Conservation (phyloP, 2,329 filamentous ascomycete species). For the Fonsecaea erecta region DNA sequence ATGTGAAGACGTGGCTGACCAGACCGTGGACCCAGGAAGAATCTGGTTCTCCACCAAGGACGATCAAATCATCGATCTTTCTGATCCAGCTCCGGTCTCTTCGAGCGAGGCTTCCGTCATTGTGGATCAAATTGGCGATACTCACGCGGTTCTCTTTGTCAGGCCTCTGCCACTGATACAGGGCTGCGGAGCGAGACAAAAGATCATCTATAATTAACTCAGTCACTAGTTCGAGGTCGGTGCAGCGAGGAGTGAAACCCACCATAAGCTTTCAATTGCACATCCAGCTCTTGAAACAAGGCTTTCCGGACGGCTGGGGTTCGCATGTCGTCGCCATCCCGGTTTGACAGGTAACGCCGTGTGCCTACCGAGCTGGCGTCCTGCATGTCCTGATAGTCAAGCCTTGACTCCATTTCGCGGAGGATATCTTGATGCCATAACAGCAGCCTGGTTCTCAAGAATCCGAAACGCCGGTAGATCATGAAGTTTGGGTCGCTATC, state of each 20-base stretch:
- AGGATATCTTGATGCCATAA: conserved; percentile 42
- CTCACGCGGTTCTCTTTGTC: conserved; percentile 5
- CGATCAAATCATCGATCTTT: conserved; percentile 26
- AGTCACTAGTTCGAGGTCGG: background rate
- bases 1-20: conserved; percentile 5
- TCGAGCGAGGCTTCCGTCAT: conserved; percentile 15
- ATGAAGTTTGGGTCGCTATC: conserved; percentile 51
- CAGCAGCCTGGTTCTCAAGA: conserved; percentile 47
- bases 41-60: conserved; percentile 17
- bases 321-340: conserved; percentile 20
- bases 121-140: conserved; percentile 21
- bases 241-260: too few relatives aligned
- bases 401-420: conserved; percentile 36
- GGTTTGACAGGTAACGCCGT: background rate
- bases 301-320: background rate
- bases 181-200: conserved; percentile 9
- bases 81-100: conserved; percentile 22
- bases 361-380: conserved; percentile 4
- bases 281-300: conserved; percentile 14
- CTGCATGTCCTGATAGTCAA: conserved; percentile 31
- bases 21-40: conserved; percentile 21
- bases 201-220: conserved; percentile 17
- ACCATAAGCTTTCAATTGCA: conserved; percentile 24
- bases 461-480: conserved; percentile 50
- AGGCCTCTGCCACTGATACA: conserved; percentile 17